Evolutionary conservation across 768 basidiomycete genomes (phyloP).

Genomic region (Mycena pura): DNA sequence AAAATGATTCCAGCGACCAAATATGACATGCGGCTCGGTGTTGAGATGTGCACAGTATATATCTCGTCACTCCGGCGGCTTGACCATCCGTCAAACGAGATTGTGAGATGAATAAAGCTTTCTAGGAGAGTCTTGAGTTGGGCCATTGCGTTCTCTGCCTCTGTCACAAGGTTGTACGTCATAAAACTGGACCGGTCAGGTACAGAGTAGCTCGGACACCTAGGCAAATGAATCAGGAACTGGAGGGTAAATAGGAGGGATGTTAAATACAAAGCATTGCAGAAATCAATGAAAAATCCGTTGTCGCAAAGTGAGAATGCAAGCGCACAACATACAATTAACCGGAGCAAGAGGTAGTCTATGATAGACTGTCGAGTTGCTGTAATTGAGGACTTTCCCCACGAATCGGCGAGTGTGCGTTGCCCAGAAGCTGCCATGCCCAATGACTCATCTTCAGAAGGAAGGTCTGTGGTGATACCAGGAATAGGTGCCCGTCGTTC

Average conservation of each 20-base stretch:
- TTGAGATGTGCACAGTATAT: conserved; percentile 13
- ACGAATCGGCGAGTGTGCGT: neutral
- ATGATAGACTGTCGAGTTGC: neutral
- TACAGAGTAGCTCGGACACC: conserved; percentile 11
- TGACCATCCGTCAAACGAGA: conserved; percentile 23
- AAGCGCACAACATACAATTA: conserved; percentile 16
- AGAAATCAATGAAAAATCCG: conserved; percentile 19
- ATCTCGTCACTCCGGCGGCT: conserved; percentile 13
- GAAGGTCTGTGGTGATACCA: neutral
- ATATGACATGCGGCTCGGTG: conserved; percentile 16
- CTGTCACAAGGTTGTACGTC: neutral
- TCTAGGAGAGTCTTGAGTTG: neutral
- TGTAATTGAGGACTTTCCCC: neutral
- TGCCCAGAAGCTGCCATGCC: neutral
- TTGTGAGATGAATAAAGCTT: conserved; percentile 4
- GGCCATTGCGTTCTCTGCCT: neutral
- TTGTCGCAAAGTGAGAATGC: conserved; percentile 17
- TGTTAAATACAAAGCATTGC: neutral
- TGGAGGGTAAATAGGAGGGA: neutral
- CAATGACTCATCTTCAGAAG: neutral
- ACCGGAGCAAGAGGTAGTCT: conserved; percentile 8
- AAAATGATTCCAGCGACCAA: conserved; percentile 6
- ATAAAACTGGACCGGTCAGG: conserved; percentile 14
- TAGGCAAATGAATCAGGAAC: neutral
- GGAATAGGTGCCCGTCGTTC: neutral